phyloP scores from a whole-genome alignment of 176 grass and related monocot genomes.

The Eragrostis nindensis region DNA sequence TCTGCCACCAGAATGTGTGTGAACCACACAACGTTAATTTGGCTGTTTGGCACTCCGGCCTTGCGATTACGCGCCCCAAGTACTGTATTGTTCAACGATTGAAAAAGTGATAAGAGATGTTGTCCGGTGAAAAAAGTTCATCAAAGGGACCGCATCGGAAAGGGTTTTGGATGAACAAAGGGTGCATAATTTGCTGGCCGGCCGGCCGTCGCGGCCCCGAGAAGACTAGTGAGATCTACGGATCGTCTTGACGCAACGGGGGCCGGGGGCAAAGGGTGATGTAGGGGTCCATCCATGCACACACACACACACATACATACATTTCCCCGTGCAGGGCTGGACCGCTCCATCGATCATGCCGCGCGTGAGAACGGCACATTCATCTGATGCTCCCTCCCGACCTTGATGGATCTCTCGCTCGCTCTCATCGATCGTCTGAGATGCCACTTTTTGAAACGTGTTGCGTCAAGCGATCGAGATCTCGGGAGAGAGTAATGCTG shows the following conservation, averaged over 20 bases:
- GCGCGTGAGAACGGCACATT: slow-evolving; percentile 24
- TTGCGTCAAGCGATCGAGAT: background rate
- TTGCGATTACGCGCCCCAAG: background rate
- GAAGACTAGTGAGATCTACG: slow-evolving; percentile 1
- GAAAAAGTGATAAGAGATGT: background rate
- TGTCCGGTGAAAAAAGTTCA: background rate
- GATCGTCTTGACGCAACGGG: slow-evolving; percentile 6
- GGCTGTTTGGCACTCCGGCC: too few relatives aligned
- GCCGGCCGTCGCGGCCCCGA: slow-evolving; percentile 14
- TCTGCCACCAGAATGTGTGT: background rate
- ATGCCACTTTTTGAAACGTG: background rate
- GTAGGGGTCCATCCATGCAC: slow-evolving; percentile 35
- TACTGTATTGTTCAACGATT: background rate
- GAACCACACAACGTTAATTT: background rate
- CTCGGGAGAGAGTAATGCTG: background rate
- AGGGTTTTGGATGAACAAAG: background rate
- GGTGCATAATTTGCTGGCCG: slow-evolving; percentile 35
- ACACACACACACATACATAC: background rate
- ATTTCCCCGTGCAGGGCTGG: background rate
- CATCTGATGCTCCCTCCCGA: background rate
- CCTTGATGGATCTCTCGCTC: background rate
- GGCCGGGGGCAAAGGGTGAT: slow-evolving; percentile 9
- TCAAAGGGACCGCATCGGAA: slow-evolving; percentile 26
- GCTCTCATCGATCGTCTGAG: background rate
- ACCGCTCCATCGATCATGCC: background rate